phyloP scores from a whole-genome alignment of 148 eudicot species.

The Amaranthus hypochondriacus region DNA sequence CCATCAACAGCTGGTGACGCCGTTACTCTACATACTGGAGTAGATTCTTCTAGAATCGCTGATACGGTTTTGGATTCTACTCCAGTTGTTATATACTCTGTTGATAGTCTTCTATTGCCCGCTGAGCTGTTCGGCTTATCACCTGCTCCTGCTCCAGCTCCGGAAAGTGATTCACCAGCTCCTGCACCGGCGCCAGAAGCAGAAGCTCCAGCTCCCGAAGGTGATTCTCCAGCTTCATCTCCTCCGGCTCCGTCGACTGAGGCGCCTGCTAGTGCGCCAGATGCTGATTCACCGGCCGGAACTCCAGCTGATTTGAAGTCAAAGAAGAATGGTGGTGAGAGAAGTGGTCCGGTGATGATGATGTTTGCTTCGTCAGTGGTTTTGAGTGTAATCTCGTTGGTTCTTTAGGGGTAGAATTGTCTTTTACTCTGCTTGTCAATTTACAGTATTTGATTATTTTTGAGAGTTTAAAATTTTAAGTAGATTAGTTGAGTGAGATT shows the following conservation, averaged over 20 bases:
- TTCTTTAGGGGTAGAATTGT: constrained; percentile 38
- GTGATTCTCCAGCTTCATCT: constrained; percentile 21
- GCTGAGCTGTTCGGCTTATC: constrained; percentile 41
- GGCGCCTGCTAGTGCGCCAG: neutral
- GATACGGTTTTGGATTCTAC: constrained; percentile 26
- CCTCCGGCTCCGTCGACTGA: constrained; percentile 42
- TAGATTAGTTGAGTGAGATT: neutral
- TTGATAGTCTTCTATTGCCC: constrained; percentile 59
- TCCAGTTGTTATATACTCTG: constrained; percentile 47
- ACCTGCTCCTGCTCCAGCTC: constrained; percentile 46
- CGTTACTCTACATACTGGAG: constrained; percentile 38
- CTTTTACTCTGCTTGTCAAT: constrained; percentile 19
- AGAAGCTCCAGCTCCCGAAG: constrained; percentile 26
- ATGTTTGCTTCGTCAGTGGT: constrained; percentile 30
- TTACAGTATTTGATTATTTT: neutral
- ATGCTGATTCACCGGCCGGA: constrained; percentile 26
- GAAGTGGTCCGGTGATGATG: constrained; percentile 21
- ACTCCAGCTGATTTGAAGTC: constrained; percentile 26
- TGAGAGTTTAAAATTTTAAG: too few species aligned
- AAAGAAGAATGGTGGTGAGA: constrained; percentile 23
- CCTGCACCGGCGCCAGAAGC: constrained; percentile 40
- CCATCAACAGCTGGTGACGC: constrained; percentile 30
- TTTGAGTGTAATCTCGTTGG: constrained; percentile 27
- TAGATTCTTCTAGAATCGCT: constrained; percentile 30
- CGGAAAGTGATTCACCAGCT: constrained; percentile 40